These are phyloP conservation scores for Salix suchowensis DNA, from an alignment of 345 rosid genomes.

Conservation along the genomic window DNA sequence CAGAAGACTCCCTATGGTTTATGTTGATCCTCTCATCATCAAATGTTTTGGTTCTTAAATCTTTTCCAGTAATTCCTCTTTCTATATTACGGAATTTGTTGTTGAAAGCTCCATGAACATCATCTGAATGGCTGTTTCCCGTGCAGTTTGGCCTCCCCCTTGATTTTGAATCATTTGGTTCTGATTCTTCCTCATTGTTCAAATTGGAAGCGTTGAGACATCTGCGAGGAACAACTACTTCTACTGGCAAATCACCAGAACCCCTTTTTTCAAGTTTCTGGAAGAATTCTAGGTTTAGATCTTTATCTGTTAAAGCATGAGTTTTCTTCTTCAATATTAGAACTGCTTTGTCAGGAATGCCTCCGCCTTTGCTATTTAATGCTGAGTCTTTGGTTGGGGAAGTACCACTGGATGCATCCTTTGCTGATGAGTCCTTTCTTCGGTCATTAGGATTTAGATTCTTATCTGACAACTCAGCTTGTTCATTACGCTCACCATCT, in stretches of 20 bases:
- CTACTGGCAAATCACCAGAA: conserved; percentile 80
- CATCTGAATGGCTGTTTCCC: conserved; percentile 42
- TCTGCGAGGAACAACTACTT: conserved; percentile 85
- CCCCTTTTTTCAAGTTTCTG: conserved; percentile 80
- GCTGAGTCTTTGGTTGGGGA: conserved; percentile 47
- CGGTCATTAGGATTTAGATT: conserved; percentile 37
- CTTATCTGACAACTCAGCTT: conserved; percentile 38
- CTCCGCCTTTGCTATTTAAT: conserved; percentile 54
- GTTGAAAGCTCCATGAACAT: conserved; percentile 33
- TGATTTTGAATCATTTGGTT: conserved; percentile 40
- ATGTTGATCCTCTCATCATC: conserved; percentile 48
- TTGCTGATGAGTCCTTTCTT: conserved; percentile 38
- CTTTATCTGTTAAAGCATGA: conserved; percentile 76
- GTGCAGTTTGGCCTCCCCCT: conserved; percentile 44
- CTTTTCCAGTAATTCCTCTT: conserved; percentile 46
- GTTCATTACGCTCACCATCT: conserved; percentile 37
- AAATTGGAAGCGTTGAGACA: conserved; percentile 50
- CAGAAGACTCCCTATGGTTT: conserved; percentile 50
- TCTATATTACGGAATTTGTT: conserved; percentile 33
- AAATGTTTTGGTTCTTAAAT: conserved; percentile 48
- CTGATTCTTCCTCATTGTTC: conserved; percentile 55
- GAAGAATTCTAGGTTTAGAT: conserved; percentile 89
- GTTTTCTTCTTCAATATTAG: conserved; percentile 86
- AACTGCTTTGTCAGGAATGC: conserved; percentile 73
- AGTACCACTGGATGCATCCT: conserved; percentile 47